Base-by-base conservation (phyloP, 2,329 filamentous ascomycete species). In the Epichloe bromicola region DNA sequence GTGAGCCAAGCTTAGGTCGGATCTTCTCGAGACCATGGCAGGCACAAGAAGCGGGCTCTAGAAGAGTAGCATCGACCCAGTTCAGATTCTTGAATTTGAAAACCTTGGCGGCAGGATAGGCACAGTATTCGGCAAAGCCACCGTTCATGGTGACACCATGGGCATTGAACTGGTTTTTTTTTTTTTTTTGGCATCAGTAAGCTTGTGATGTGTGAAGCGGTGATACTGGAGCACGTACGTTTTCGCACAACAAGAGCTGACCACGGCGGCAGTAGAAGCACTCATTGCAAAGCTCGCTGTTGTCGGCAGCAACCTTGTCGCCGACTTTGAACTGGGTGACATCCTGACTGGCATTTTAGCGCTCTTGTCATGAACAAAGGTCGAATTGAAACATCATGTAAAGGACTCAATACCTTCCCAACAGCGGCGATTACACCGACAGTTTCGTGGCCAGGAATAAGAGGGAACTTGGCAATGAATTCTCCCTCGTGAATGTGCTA, bases 251-350 rank as follows among this genome's bases (percentile, higher is more conserved):
- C 45, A 86, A 68, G 33, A 79, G 73, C 62, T 86, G 75, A 49
- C 83, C 82, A 51, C 81, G 78, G 56, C 79, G 78, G 70, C 83
- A 87, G 70, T 86, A 85, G 73, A 84, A 85, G 69, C 83, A 87
- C 65, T 82, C 76, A 46, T 78, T 78, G 66, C 83, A 87, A 42
- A 85, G 75, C 63, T 86, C 78, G 15, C 78, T 77, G 63, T 82
- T 81, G 59, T 81, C 78, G 37, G 76, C 79, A 52, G 77, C 78
- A 36, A 86, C 81, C 45, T 80, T 76, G 59, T 84, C 79, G 50
- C 81, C 80, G 51, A 85, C 60, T 47, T 73, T 60, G 65, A 85
- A 80, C 42, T 71, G 74, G 57, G 74, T 78, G 55, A 84, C 80
- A 57, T 79, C 74, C 63, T 72, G 33, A 34, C 17, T 3, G 2